Evolutionary conservation across 1,139 yeast genomes (phyloP), one percentile per base, ranked within the genome.

Genomic region (Suhomyces coccinellae): DNA sequence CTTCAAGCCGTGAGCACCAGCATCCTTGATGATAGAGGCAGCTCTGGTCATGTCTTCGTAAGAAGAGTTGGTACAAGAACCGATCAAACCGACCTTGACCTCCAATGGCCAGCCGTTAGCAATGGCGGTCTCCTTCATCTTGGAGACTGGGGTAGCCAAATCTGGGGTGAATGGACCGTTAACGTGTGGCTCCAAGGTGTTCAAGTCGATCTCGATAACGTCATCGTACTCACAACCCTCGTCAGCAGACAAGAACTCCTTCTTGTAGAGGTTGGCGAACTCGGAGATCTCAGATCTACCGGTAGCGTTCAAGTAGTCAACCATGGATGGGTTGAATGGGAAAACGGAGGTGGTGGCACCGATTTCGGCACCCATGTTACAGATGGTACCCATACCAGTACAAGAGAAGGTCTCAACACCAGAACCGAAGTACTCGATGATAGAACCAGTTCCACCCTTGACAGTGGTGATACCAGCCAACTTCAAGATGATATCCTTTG

Each of bases 81-180:
- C 99, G 66, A 93, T 93, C 71, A 93, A 82, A 76, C 97, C 97
- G 62, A 89, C 99, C 77, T 82, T 86, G 57, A 91, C 95, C 60
- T 88, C 96, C 63, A 80, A 70, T 57, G 99, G 99, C 98, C 98
- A 93, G 69, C 79, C 89, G 69, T 90, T 81, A 64, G 86, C 84
- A 60, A 80, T 77, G 51, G 97, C 96, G 62, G 85, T 87, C 63
- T 87, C 95, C 75, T 82, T 86, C 82, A 91, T 79, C 81, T 88
- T 83, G 59, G 97, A 89, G 69, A 93, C 79, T 68, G 97, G 97
- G 54, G 98, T 93, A 56, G 98, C 96, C 73, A 93, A 83, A 82
- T 93, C 99, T 67, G 99, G 99, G 57, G 99, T 93, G 83, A 91
- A 93, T 60, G 99, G 99, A 77, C 99, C 99, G 75, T 93, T 93